Conservation (phyloP, 306 rosid species). For the Lupinus albus region DNA sequence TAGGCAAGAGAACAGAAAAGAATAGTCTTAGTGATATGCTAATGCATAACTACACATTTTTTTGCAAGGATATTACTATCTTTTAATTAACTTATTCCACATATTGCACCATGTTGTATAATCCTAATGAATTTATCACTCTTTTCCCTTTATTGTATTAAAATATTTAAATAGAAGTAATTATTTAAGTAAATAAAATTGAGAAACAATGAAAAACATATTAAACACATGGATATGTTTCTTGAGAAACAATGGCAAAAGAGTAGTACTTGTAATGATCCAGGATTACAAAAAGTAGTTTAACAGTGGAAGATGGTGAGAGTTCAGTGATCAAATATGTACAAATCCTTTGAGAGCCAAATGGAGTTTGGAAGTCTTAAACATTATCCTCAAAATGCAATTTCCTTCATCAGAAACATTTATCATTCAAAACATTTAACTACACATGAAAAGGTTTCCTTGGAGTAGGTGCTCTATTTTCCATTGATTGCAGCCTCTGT, state of each 20-base stretch:
- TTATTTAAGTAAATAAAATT: not conserved
- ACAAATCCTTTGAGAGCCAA: constrained; percentile 17
- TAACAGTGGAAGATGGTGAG: constrained; percentile 5
- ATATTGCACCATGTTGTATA: not conserved
- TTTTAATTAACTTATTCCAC: not conserved
- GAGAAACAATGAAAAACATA: not conserved
- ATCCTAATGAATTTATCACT: not conserved
- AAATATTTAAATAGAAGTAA: not conserved
- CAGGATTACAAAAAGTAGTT: not conserved
- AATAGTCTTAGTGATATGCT: too few relatives aligned
- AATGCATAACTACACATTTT: not conserved
- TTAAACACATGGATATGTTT: not conserved
- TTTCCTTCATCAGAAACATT: not conserved
- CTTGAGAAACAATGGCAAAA: not conserved
- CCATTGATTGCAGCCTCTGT: constrained; percentile 91
- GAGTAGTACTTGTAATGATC: not conserved
- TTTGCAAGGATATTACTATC: too few relatives aligned
- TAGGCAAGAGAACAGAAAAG: too few relatives aligned
- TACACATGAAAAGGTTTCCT: constrained; percentile 75
- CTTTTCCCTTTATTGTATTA: not conserved
- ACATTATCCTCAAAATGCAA: constrained; percentile 7
- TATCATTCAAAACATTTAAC: constrained; percentile 21
- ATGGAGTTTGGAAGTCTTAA: not conserved
- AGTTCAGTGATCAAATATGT: constrained; percentile 21
- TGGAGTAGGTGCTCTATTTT: constrained; percentile 83